Percentiles rank a stretch among this genome's conserved stretches.
Conservation (phyloP, 2,329 filamentous ascomycete genomes). For the Myriangium duriaei region DNA sequence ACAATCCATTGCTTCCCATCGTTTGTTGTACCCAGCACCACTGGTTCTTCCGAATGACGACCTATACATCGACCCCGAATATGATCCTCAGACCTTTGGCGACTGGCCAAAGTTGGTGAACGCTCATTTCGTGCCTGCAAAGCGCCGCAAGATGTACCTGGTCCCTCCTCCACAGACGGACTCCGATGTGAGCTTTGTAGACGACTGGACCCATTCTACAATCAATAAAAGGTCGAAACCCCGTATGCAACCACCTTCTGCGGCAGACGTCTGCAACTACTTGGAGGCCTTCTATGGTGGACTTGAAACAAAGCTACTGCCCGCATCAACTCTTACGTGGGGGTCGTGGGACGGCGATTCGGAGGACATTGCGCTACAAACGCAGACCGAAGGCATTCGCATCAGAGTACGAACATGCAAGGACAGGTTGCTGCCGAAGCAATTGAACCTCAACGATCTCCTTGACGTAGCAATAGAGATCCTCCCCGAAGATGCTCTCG, state of each 20-base stretch:
- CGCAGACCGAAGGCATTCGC: constrained; percentile 31
- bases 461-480: constrained; percentile 43
- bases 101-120: constrained; percentile 36
- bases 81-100: constrained; percentile 39
- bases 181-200: too few species aligned
- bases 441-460: constrained; percentile 50
- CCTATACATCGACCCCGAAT: constrained; percentile 41
- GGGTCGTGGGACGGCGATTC: too few species aligned
- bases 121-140: constrained; percentile 38
- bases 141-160: constrained; percentile 38
- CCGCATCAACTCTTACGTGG: too few species aligned
- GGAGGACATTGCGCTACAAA: too few species aligned
- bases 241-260: constrained; percentile 12
- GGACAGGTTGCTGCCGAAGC: constrained; percentile 35
- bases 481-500: constrained; percentile 46
- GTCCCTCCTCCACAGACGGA: too few species aligned
- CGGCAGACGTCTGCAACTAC: constrained; percentile 29
- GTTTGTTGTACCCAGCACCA: too few species aligned
- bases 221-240: too few species aligned
- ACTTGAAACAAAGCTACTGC: constrained; percentile 36
- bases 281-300: constrained; percentile 42
- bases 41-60: constrained; percentile 49
- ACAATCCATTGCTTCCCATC: too few species aligned
- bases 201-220: too few species aligned
- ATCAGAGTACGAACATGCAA: constrained; percentile 40